A percentile compares a stretch with the other conserved stretches of the same genome.
Evolutionary conservation across 352 stramenopile species (phyloP).

Genomic region (Halophytophthora polymorphica): DNA sequence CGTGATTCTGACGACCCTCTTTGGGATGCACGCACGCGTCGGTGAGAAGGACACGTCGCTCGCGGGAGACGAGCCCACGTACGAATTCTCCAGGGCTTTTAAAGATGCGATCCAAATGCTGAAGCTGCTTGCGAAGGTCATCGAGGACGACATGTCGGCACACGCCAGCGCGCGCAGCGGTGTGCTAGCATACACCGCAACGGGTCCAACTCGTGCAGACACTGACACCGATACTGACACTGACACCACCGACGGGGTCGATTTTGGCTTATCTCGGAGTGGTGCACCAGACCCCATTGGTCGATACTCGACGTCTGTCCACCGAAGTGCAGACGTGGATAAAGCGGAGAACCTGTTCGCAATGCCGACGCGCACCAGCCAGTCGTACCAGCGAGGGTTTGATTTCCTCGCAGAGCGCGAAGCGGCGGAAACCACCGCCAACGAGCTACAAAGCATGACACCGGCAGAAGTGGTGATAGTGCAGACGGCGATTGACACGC

Average conservation of each 20-base stretch:
- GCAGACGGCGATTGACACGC: constrained; percentile 29
- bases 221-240: constrained; percentile 8
- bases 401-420: constrained; percentile 9
- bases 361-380: constrained; percentile 9
- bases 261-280: constrained; percentile 3
- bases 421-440: constrained; percentile 9
- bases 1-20: constrained; percentile 79
- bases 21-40: constrained; percentile 81
- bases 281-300: constrained; percentile 50
- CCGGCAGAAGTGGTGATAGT: constrained; percentile 25
- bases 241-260: too few relatives aligned
- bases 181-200: constrained; percentile 49
- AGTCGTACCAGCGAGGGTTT: constrained; percentile 10
- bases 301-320: constrained; percentile 67
- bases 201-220: constrained; percentile 15
- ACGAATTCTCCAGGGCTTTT: constrained; percentile 70
- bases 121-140: constrained; percentile 68
- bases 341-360: constrained; percentile 77
- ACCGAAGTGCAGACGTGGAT: constrained; percentile 55
- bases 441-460: constrained; percentile 18
- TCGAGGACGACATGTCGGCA: constrained; percentile 63
- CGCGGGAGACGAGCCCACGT: constrained; percentile 53
- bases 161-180: constrained; percentile 55
- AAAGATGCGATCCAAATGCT: constrained; percentile 83
- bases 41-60: constrained; percentile 73